Conservation (phyloP, 2,329 filamentous ascomycete species). For the Ceratocystis diversiconidia region DNA sequence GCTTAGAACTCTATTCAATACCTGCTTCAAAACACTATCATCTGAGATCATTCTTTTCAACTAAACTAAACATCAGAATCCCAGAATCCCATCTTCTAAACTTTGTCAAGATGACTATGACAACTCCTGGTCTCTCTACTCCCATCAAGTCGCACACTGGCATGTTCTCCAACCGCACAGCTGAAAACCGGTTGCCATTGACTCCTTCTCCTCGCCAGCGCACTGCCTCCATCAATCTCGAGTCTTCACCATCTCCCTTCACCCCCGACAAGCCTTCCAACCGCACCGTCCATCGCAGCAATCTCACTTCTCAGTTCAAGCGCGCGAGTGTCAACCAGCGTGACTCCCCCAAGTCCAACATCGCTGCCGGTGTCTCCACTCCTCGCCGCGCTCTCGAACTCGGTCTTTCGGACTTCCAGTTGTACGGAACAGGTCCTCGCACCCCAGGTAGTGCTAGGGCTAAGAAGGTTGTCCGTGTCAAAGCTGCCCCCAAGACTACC, state of each 20-base stretch:
- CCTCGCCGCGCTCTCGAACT: constrained; percentile 75
- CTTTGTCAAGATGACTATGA: constrained; percentile 46
- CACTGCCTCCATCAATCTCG: constrained; percentile 36
- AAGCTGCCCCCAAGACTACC: constrained; percentile 58
- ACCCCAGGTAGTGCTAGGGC: constrained; percentile 44
- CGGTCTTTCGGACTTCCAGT: constrained; percentile 80
- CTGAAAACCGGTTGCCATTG: constrained; percentile 85
- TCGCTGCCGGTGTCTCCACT: constrained; percentile 58
- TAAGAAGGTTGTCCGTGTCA: constrained; percentile 42
- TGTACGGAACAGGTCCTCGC: constrained; percentile 66
- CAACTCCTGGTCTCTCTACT: constrained; percentile 65
- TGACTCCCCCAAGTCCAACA: constrained; percentile 94
- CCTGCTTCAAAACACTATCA: constrained; percentile 5
- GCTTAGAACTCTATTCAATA: constrained; percentile 11
- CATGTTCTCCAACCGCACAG: constrained; percentile 81
- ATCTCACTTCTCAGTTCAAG: constrained; percentile 65
- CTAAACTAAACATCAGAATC: neutral
- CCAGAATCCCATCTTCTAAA: neutral
- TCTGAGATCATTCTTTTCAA: constrained; percentile 2
- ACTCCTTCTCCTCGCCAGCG: constrained; percentile 73
- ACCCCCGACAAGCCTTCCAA: constrained; percentile 57
- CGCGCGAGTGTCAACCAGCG: constrained; percentile 54
- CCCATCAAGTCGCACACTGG: constrained; percentile 90
- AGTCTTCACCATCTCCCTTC: constrained; percentile 68
- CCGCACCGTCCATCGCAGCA: constrained; percentile 60